Percentiles rank a stretch among this genome's conserved stretches.
These are phyloP conservation scores for Eucalyptus globulus DNA, from an alignment of 345 rosid genomes.

Conservation along the genomic window DNA sequence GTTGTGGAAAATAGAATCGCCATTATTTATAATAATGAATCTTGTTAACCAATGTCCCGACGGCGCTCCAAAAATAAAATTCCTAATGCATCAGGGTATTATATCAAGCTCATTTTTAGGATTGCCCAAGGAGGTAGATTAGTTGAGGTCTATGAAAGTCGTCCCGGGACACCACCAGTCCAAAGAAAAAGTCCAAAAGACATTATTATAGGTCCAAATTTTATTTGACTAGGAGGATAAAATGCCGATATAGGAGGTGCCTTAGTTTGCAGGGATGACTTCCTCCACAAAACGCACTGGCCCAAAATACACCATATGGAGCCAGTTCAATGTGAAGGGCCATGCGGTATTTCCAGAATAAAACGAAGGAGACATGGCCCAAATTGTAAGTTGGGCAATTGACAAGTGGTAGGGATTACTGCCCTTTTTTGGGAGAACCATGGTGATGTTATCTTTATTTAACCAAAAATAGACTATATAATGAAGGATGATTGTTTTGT, in stretches of 20 bases:
- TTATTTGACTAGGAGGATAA: background rate
- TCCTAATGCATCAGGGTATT: background rate
- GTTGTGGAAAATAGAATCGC: background rate
- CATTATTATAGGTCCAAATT: background rate
- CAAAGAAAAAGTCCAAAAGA: background rate
- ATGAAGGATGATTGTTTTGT: background rate
- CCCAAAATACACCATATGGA: background rate
- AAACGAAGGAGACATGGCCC: background rate
- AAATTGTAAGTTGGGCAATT: background rate
- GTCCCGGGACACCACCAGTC: background rate
- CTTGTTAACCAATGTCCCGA: background rate
- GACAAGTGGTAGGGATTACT: background rate
- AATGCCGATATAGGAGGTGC: background rate
- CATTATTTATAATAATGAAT: background rate
- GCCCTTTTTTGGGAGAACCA: background rate
- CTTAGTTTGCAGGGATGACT: background rate
- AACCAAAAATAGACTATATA: background rate
- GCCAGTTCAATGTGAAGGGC: background rate
- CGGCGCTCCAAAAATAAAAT: background rate
- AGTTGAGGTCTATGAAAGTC: fast-evolving
- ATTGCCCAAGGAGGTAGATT: background rate
- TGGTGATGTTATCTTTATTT: background rate
- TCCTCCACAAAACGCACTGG: background rate
- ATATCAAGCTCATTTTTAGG: background rate
- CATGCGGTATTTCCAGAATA: background rate